Conservation (phyloP, 768 basidiomycete genomes). For the Epithele typhae region DNA sequence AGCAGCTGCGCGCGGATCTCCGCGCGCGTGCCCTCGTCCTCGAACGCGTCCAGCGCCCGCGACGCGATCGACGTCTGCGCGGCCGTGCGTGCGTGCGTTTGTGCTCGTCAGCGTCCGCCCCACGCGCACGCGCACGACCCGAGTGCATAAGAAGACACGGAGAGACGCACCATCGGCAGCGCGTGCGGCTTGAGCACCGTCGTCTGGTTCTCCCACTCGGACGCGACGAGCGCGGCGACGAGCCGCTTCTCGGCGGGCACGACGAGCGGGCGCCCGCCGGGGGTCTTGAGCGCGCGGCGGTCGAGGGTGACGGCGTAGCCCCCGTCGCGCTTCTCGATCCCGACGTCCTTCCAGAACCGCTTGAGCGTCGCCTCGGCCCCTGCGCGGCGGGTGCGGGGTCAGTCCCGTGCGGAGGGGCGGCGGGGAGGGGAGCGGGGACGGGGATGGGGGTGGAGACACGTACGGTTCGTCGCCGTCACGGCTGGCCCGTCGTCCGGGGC, state of each 20-base stretch:
- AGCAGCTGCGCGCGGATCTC: constrained; percentile 69
- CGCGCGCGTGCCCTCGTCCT: constrained; percentile 47
- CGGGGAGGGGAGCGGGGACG: too few relatives aligned
- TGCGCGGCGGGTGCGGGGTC: constrained; percentile 27
- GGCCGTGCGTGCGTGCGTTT: not conserved
- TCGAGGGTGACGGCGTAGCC: constrained; percentile 70
- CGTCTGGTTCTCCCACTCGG: constrained; percentile 96
- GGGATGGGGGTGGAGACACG: constrained; percentile 17
- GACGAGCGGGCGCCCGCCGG: constrained; percentile 69
- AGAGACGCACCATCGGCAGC: constrained; percentile 71
- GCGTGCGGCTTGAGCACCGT: constrained; percentile 84
- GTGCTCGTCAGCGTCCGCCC: constrained; percentile 1
- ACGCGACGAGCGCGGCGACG: constrained; percentile 80
- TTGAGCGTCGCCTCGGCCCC: constrained; percentile 84
- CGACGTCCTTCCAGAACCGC: constrained; percentile 94
- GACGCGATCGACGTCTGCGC: constrained; percentile 83
- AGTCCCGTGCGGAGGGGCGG: not conserved
- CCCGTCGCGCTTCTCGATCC: constrained; percentile 55
- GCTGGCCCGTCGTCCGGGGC: constrained; percentile 13
- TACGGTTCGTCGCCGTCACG: constrained; percentile 62
- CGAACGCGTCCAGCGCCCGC: constrained; percentile 81
- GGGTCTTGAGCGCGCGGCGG: constrained; percentile 82
- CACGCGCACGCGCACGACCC: too few relatives aligned
- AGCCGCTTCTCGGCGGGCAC: constrained; percentile 68
- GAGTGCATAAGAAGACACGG: not conserved